phyloP scores from a whole-genome alignment of 1,284 basidiomycete species.

The Wolfiporia cocos region DNA sequence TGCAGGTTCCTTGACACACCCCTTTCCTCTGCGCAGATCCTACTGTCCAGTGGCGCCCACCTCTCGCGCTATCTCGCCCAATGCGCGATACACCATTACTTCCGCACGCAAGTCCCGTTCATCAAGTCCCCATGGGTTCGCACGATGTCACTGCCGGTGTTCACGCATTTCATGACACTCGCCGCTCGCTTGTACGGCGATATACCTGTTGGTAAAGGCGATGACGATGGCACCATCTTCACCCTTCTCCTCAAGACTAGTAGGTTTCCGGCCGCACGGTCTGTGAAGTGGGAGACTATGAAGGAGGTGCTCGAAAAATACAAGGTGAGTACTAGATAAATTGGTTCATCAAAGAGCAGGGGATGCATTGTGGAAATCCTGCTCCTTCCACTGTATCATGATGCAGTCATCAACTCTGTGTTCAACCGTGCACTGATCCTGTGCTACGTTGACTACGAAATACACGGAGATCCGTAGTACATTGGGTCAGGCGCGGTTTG shows the following conservation, averaged over 20 bases:
- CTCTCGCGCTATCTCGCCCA: constrained; percentile 72
- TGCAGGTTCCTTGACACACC: constrained; percentile 1
- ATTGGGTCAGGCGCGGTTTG: no score
- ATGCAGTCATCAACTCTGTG: no score
- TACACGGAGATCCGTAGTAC: no score
- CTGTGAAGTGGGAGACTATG: constrained; percentile 54
- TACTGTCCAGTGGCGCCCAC: constrained; percentile 66
- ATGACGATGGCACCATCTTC: constrained; percentile 67
- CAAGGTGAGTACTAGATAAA: constrained; percentile 37
- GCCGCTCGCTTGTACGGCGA: constrained; percentile 54
- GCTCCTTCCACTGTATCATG: no score
- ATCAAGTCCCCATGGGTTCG: constrained; percentile 69
- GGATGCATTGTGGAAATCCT: no score
- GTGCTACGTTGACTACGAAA: no score
- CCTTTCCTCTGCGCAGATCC: constrained; percentile 40
- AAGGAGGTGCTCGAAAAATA: constrained; percentile 62
- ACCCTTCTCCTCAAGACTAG: constrained; percentile 60
- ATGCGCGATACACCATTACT: constrained; percentile 70
- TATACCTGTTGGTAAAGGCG: constrained; percentile 61
- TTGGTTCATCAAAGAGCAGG: no score
- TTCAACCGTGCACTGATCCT: no score
- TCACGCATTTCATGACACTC: constrained; percentile 54
- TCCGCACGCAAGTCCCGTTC: constrained; percentile 62
- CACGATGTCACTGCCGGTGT: constrained; percentile 50
- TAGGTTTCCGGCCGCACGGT: constrained; percentile 46